A percentile compares a stretch with the other conserved stretches of the same genome.
Conservation (phyloP, 2,329 filamentous ascomycete genomes). For the Chalara sp. region DNA sequence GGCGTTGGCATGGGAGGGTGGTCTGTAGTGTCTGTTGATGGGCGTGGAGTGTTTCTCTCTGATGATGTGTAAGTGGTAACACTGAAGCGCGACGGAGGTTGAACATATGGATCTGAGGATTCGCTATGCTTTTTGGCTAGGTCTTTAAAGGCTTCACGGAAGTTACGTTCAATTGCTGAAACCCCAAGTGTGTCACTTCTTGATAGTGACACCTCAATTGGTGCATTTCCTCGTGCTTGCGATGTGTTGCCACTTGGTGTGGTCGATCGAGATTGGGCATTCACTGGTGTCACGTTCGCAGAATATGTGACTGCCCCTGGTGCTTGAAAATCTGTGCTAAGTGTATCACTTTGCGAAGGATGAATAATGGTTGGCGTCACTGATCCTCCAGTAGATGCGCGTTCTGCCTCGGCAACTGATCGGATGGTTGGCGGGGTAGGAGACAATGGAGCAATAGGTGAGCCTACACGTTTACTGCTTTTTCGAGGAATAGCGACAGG, state of each 20-base stretch:
- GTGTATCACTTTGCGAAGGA: not conserved
- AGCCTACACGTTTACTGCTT: constrained; percentile 33
- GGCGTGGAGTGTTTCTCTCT: constrained; percentile 17
- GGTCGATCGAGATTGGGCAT: too few species aligned
- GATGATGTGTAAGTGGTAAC: constrained; percentile 26
- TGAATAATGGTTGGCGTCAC: not conserved
- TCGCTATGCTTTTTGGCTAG: constrained; percentile 6
- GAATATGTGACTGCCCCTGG: too few species aligned
- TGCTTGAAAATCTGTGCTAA: too few species aligned
- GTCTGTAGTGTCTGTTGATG: constrained; percentile 21
- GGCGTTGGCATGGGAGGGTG: constrained; percentile 14
- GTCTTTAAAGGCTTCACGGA: constrained; percentile 18
- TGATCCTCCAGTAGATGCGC: constrained; percentile 14
- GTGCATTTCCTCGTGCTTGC: not conserved
- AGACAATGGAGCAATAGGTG: constrained; percentile 9
- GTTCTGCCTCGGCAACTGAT: constrained; percentile 19
- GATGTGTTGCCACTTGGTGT: not conserved
- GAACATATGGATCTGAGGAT: constrained; percentile 17
- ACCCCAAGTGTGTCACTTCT: not conserved
- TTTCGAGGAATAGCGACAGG: constrained; percentile 51
- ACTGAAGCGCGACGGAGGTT: constrained; percentile 27
- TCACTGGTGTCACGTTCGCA: too few species aligned
- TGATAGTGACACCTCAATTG: not conserved
- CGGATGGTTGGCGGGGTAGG: constrained; percentile 11
- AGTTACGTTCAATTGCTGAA: constrained; percentile 21